A percentile compares a stretch with the other conserved stretches of the same genome.
Evolutionary conservation across 2,329 filamentous ascomycete species (phyloP).

Genomic region (Verticillium isaacii): DNA sequence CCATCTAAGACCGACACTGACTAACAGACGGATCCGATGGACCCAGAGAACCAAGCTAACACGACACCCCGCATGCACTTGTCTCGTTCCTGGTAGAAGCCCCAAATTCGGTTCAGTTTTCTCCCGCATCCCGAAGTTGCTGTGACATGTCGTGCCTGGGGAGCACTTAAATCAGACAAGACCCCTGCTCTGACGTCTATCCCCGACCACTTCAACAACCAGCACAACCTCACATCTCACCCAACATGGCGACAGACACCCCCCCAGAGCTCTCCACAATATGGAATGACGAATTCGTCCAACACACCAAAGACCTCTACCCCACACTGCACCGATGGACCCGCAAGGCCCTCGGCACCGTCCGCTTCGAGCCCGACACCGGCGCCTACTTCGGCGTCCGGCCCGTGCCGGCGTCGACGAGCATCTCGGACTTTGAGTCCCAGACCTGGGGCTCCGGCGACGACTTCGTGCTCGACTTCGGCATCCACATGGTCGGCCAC

Average conservation of each 20-base stretch:
- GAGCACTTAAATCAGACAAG: no score
- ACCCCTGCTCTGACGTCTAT: background rate
- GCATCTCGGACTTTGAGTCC: slow-evolving; percentile 10
- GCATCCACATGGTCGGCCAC: slow-evolving; percentile 25
- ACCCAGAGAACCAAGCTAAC: background rate
- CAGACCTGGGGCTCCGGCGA: slow-evolving; percentile 19
- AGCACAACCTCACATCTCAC: background rate
- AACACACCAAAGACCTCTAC: slow-evolving; percentile 1
- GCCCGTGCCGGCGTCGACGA: slow-evolving; percentile 7
- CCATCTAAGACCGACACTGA: background rate
- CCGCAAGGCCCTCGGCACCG: slow-evolving; percentile 10
- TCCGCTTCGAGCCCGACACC: slow-evolving; percentile 16
- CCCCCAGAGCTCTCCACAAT: background rate
- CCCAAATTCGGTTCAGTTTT: background rate
- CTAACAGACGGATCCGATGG: background rate
- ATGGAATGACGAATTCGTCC: slow-evolving; percentile 3
- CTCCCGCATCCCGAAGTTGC: background rate
- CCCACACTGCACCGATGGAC: slow-evolving; percentile 12
- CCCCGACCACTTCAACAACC: background rate
- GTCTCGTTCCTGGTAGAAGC: background rate
- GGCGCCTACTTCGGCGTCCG: slow-evolving; percentile 16
- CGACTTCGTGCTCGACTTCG: slow-evolving; percentile 26
- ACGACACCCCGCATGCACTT: background rate
- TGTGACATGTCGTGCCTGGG: background rate
- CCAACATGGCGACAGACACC: background rate